Evolutionary conservation across 2,329 filamentous ascomycete species (phyloP), one percentile per base, ranked within the genome.

Genomic region (Furcasterigmium furcatum): DNA sequence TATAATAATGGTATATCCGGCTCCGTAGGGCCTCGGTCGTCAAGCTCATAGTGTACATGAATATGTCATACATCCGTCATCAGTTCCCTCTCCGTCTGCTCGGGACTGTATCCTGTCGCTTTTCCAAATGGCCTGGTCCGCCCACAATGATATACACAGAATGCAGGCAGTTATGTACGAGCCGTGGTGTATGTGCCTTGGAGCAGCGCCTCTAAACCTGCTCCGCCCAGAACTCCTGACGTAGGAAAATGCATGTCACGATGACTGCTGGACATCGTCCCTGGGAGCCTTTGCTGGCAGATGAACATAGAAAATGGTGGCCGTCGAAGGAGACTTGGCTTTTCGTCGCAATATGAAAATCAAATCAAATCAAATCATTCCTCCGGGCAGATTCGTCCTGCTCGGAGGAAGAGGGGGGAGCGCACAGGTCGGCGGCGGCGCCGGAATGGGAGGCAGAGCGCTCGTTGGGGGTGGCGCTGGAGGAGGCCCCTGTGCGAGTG

Each of bases 331-430:
- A 32, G 7, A 29, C 25, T 29, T 32, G 30, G 24, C 24, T 27
- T 27, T 12, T 27, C 24, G 24, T 12, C 24, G 24, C 7, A 27
- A 27, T 7, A 27, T 27, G 24, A 7, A 27, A 27, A 27, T 27
- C 24, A 27, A 27, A 27, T n/a, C n/a, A 27, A 27, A 19, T 36
- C 34, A 36, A 12, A 18, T 18, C 34, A 36, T 36, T 4, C n/a
- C 34, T 18, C n/a, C 34, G 12, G 34, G 34, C 34, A 20, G n/a
- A 16, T 32, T 77, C 16, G 77, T 77, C 8, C 77, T 77, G 5
- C 77, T 77, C 13, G 66, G 72, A 6, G 76, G 76, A 36, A 79
- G 66, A 0, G 77, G 77, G 18, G 77, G 77, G n/a, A 81, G 64
- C 6, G 77, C 75, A 51, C 72, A 72, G 5, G 66, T 77, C 16